A percentile compares a stretch with the other conserved stretches of the same genome.
These are phyloP conservation scores for Rhytidiadelphus loreus DNA, from an alignment of 225 moss, liverwort and hornwort species.

Conservation along the genomic window DNA sequence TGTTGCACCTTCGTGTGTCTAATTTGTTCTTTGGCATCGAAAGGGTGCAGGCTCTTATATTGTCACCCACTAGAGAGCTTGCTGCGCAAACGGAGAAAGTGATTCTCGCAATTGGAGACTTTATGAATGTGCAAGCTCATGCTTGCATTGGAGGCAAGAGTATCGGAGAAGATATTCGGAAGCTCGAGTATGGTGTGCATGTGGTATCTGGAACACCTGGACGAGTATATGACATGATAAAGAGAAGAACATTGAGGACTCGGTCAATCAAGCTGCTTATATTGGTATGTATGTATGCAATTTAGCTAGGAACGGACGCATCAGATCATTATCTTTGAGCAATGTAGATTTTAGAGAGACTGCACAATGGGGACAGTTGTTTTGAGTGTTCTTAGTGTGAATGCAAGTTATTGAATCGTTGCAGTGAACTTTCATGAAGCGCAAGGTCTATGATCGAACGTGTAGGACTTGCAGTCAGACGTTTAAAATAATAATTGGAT, in stretches of 20 bases:
- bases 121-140: slow-evolving; percentile 73
- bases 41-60: slow-evolving; percentile 52
- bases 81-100: slow-evolving; percentile 81
- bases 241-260: slow-evolving; percentile 60
- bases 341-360: not conserved
- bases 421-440: not conserved
- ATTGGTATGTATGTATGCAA: not conserved
- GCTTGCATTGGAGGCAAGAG: slow-evolving; percentile 77
- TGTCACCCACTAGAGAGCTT: slow-evolving; percentile 69
- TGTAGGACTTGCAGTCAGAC: not conserved
- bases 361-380: not conserved
- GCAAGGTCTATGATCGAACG: not conserved
- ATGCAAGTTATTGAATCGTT: not conserved
- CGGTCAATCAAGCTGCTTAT: slow-evolving; percentile 49
- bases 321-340: not conserved
- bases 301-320: not conserved
- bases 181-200: slow-evolving; percentile 66
- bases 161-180: slow-evolving; percentile 71
- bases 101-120: slow-evolving; percentile 68
- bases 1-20: not conserved
- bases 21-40: not conserved
- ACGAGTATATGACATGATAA: slow-evolving; percentile 78
- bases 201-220: slow-evolving; percentile 76
- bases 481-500: not conserved
- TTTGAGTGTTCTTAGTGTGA: not conserved